Percentiles rank a stretch among this genome's conserved stretches.
Evolutionary conservation across 2,329 filamentous ascomycete genomes (phyloP).

Genomic region (Hymenoscyphus fraxineus): DNA sequence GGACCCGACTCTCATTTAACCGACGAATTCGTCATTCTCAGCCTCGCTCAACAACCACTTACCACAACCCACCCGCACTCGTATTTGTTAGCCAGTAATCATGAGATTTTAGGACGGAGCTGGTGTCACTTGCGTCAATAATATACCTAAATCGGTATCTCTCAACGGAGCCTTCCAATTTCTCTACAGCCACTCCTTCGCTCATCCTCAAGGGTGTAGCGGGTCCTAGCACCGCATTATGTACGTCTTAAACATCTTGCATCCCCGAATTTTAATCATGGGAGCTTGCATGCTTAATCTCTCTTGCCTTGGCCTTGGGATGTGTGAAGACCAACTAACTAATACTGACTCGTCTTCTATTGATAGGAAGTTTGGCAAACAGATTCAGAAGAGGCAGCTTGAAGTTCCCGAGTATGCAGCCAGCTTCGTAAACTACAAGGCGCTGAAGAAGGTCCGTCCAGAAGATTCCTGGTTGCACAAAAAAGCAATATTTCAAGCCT

Average conservation of each 20-base stretch:
- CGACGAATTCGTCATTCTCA: conserved; percentile 2
- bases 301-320: not conserved
- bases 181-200: conserved; percentile 11
- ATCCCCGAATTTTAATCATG: not conserved
- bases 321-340: not conserved
- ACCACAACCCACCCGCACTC: not conserved
- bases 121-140: conserved; percentile 5
- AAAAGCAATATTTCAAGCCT: conserved; percentile 19
- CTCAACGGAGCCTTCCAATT: not conserved
- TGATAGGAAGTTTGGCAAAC: conserved; percentile 97
- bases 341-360: conserved; percentile 17
- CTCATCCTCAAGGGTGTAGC: conserved; percentile 27
- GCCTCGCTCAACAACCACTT: not conserved
- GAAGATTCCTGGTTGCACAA: conserved; percentile 7
- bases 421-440: conserved; percentile 99
- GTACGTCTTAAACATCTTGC: conserved; percentile 26
- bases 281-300: conserved; percentile 6
- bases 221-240: conserved; percentile 31
- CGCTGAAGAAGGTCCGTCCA: conserved; percentile 82
- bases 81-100: conserved; percentile 13
- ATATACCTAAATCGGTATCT: not conserved
- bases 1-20: not conserved
- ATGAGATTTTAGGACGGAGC: conserved; percentile 18
- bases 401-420: conserved; percentile 99
- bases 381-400: conserved; percentile 97